Evolutionary conservation across 2,329 filamentous ascomycete species (phyloP).

Genomic region (Grosmannia serpens): DNA sequence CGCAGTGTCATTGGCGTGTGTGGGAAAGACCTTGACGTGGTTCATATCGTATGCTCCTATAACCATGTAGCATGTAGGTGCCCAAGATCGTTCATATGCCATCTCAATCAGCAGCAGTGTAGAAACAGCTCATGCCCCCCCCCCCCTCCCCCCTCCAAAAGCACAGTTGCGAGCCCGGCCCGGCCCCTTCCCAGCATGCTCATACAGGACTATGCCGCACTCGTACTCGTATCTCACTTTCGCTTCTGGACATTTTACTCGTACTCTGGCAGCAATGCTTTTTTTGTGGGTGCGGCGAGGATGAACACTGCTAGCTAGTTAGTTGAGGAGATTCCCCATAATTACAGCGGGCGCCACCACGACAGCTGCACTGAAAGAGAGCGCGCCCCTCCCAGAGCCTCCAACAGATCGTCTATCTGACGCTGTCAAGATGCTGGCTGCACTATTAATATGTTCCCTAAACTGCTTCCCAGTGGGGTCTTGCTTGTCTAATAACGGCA

Average conservation of each 20-base stretch:
- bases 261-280: not conserved
- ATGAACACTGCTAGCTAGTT: not conserved
- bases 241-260: not conserved
- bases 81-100: too few relatives aligned
- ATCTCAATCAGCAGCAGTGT: too few relatives aligned
- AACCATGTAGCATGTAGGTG: too few relatives aligned
- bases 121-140: too few relatives aligned
- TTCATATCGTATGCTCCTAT: too few relatives aligned
- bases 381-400: slow-evolving; percentile 1
- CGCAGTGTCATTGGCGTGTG: not conserved
- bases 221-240: not conserved
- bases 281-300: not conserved
- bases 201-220: too few relatives aligned
- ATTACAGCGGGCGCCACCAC: slow-evolving; percentile 1
- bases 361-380: not conserved
- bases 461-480: not conserved
- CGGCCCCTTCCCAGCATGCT: not conserved
- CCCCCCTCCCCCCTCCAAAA: too few relatives aligned
- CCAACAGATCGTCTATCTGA: not conserved
- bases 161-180: too few relatives aligned
- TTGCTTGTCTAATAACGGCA: not conserved
- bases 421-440: not conserved
- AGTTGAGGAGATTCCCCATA: not conserved
- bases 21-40: not conserved
- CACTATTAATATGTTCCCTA: not conserved